phyloP scores from a whole-genome alignment of 2,329 filamentous ascomycete genomes.

The Calonectria pseudoturangicola region DNA sequence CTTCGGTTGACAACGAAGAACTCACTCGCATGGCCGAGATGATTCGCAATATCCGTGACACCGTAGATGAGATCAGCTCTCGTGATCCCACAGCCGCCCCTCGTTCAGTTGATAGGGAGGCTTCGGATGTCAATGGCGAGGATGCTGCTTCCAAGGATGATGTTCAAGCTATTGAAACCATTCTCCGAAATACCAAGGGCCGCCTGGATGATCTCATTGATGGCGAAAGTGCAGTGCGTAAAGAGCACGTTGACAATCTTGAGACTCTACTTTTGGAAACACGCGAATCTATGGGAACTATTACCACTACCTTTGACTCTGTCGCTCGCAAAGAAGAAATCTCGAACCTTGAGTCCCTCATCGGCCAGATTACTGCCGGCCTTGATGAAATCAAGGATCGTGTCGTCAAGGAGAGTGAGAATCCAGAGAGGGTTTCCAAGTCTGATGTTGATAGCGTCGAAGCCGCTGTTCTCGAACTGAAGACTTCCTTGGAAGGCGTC shows the following conservation, averaged over 20 bases:
- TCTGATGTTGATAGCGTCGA: slow-evolving; percentile 88
- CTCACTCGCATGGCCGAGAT: slow-evolving; percentile 67
- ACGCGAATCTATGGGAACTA: slow-evolving; percentile 80
- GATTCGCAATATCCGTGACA: slow-evolving; percentile 68
- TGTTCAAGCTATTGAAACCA: slow-evolving; percentile 91
- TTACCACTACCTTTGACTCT: slow-evolving; percentile 81
- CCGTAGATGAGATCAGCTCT: slow-evolving; percentile 66
- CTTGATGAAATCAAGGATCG: slow-evolving; percentile 84
- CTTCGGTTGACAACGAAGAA: background rate
- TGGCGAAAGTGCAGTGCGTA: slow-evolving; percentile 80
- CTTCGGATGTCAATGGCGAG: slow-evolving; percentile 41
- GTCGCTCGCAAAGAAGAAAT: slow-evolving; percentile 87
- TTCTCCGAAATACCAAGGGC: slow-evolving; percentile 91
- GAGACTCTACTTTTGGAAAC: slow-evolving; percentile 82
- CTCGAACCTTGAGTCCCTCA: slow-evolving; percentile 83
- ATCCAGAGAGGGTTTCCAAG: slow-evolving; percentile 83
- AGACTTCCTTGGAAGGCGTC: slow-evolving; percentile 84
- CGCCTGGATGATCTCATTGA: slow-evolving; percentile 88
- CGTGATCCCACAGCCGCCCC: slow-evolving; percentile 53
- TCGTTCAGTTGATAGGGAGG: slow-evolving; percentile 48
- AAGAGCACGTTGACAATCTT: slow-evolving; percentile 79
- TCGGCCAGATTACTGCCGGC: slow-evolving; percentile 84
- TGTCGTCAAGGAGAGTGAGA: slow-evolving; percentile 71
- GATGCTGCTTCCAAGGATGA: slow-evolving; percentile 80
- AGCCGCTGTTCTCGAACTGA: slow-evolving; percentile 89